Percentiles rank a stretch among this genome's conserved stretches.
phyloP scores from a whole-genome alignment of 495 filamentous ascomycete genomes.

The Aspergillus olivimuriae region DNA sequence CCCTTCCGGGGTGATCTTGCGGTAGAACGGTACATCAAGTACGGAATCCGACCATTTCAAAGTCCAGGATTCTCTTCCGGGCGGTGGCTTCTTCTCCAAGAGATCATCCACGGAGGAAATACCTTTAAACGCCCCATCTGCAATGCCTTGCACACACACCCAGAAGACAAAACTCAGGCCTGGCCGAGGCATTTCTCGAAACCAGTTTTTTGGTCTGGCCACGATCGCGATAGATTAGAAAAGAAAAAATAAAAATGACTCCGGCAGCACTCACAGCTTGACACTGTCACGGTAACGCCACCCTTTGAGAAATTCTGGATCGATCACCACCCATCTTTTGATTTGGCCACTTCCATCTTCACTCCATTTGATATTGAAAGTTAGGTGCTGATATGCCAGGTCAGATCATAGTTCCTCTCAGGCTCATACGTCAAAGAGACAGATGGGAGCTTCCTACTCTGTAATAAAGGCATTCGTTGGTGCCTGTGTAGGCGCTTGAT shows the following conservation, averaged over 20 bases:
- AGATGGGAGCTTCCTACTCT: slow-evolving; percentile 1
- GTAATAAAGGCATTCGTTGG: slow-evolving; percentile 20
- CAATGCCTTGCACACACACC: slow-evolving; percentile 10
- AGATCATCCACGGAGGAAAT: slow-evolving; percentile 9
- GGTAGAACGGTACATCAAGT: slow-evolving; percentile 6
- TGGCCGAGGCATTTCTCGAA: slow-evolving; percentile 13
- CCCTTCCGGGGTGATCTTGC: slow-evolving; percentile 5
- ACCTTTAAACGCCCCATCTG: slow-evolving; percentile 18
- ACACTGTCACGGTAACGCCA: slow-evolving; percentile 6
- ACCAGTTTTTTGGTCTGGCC: slow-evolving; percentile 13
- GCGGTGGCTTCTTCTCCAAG: slow-evolving; percentile 7
- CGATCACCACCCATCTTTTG: slow-evolving; percentile 14
- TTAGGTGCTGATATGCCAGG: slow-evolving; percentile 8
- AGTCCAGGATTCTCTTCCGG: slow-evolving; percentile 14
- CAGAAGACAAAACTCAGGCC: slow-evolving; percentile 16
- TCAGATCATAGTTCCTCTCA: too few relatives aligned
- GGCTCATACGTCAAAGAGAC: not conserved
- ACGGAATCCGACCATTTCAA: slow-evolving; percentile 7
- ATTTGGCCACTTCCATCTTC: not conserved
- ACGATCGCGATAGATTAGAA: too few relatives aligned
- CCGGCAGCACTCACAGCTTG: slow-evolving; percentile 5
- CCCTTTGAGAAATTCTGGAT: slow-evolving; percentile 18
- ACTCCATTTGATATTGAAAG: slow-evolving; percentile 12
- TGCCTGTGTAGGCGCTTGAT: slow-evolving; percentile 13
- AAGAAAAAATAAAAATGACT: not conserved